Conservation (phyloP, 1,284 basidiomycete genomes). For the Ustilago trichophora region DNA sequence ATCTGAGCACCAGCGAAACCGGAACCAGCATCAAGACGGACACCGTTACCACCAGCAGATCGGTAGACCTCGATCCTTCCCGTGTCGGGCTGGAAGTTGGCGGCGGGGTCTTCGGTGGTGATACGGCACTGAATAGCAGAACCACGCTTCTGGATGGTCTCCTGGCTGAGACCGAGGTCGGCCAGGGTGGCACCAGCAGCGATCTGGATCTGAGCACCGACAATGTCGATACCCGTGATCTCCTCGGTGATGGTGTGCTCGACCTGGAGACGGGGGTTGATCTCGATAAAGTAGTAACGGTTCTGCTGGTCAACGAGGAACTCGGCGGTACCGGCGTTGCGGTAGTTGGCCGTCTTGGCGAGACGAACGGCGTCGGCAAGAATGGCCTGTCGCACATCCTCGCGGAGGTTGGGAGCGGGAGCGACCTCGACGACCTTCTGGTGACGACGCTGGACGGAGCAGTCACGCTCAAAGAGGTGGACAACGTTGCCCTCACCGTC, state of each 20-base stretch:
- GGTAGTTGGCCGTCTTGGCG: constrained; percentile 97
- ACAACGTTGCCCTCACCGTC: constrained; percentile 99
- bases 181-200: constrained; percentile 94
- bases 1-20: constrained; percentile 99
- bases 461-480: constrained; percentile 98
- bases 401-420: constrained; percentile 90
- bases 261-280: constrained; percentile 99
- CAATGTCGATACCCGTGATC: constrained; percentile 97
- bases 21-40: constrained; percentile 94
- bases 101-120: constrained; percentile 95
- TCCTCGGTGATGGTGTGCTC: constrained; percentile 97
- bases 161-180: constrained; percentile 95
- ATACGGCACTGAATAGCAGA: constrained; percentile 99
- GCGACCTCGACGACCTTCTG: constrained; percentile 99
- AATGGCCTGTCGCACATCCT: constrained; percentile 92
- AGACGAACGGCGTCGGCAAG: constrained; percentile 96
- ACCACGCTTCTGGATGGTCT: constrained; percentile 92
- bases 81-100: constrained; percentile 95
- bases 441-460: constrained; percentile 98
- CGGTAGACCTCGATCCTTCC: constrained; percentile 99
- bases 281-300: constrained; percentile 95
- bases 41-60: constrained; percentile 97
- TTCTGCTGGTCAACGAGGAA: constrained; percentile 96
- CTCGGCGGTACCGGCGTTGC: constrained; percentile 97
- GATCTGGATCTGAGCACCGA: constrained; percentile 94